Conservation (phyloP, 345 rosid genomes). For the Rhizophora mangle region DNA sequence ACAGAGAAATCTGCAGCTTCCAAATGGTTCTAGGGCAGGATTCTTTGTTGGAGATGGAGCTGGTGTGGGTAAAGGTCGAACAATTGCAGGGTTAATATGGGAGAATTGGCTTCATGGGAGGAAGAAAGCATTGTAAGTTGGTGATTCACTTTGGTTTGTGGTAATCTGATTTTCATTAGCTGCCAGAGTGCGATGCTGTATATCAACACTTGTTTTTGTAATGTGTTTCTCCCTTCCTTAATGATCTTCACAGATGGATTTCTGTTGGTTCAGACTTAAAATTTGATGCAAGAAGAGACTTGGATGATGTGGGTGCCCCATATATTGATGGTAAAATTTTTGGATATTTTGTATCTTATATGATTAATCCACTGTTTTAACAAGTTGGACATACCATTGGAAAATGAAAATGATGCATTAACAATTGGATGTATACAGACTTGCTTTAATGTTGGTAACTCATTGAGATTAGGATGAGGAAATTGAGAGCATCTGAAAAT, state of each 20-base stretch:
- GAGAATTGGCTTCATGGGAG: conserved; percentile 90
- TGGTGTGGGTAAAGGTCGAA: conserved; percentile 98
- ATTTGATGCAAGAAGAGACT: conserved; percentile 93
- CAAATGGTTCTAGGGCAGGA: conserved; percentile 81
- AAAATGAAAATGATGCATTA: not conserved
- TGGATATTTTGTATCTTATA: not conserved
- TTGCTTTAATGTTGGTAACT: conserved; percentile 4
- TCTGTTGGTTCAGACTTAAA: conserved; percentile 98
- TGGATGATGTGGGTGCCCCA: conserved; percentile 92
- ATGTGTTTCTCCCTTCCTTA: conserved; percentile 17
- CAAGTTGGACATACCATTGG: not conserved
- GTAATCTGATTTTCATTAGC: not conserved
- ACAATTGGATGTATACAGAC: not conserved
- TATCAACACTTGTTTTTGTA: conserved; percentile 8
- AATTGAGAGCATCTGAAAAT: not conserved
- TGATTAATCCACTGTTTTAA: not conserved
- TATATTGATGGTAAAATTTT: conserved; percentile 59
- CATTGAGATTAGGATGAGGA: not conserved
- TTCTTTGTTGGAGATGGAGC: conserved; percentile 99
- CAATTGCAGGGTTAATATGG: conserved; percentile 94
- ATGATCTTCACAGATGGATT: conserved; percentile 75
- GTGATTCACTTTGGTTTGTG: not conserved
- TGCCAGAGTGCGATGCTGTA: not conserved
- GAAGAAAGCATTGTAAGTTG: conserved; percentile 78
- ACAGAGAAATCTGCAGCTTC: conserved; percentile 91